Evolutionary conservation across 2,329 filamentous ascomycete species (phyloP).

Genomic region (Fusarium sterilihyphosum): DNA sequence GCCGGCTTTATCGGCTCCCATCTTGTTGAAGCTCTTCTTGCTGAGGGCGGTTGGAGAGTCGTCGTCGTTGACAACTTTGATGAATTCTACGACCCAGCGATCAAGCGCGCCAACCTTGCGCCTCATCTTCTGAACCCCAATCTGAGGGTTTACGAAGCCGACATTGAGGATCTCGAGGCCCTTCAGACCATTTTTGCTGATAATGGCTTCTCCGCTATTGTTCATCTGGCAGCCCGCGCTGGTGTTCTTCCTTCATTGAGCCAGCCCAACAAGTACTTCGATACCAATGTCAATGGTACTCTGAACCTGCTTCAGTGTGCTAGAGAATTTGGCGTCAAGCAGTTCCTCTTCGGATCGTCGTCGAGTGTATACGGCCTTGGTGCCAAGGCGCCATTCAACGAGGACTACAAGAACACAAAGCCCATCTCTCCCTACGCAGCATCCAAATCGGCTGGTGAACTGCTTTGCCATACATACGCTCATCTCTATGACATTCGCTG

Average conservation of each 20-base stretch:
- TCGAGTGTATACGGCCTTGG: conserved; percentile 6
- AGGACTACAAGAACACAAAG: not conserved
- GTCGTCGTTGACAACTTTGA: conserved; percentile 13
- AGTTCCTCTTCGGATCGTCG: conserved; percentile 14
- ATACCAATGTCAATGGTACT: conserved; percentile 10
- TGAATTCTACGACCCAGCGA: conserved; percentile 9
- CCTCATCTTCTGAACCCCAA: not conserved
- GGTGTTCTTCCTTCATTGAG: conserved; percentile 8
- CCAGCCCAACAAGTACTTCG: not conserved
- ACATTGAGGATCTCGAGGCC: conserved; percentile 2
- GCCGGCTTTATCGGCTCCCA: conserved; percentile 19
- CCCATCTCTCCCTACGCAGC: conserved; percentile 8
- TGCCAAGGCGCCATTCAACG: conserved; percentile 7
- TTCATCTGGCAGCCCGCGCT: conserved; percentile 7
- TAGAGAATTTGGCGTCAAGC: conserved; percentile 2
- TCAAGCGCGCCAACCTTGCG: conserved; percentile 16
- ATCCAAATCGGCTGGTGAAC: not conserved
- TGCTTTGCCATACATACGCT: conserved; percentile 8
- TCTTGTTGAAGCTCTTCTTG: conserved; percentile 9
- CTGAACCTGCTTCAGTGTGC: conserved; percentile 8
- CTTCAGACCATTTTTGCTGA: not conserved
- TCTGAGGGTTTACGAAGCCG: conserved; percentile 3
- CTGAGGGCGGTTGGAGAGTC: conserved; percentile 10
- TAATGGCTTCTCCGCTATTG: not conserved
- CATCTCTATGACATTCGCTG: conserved; percentile 9